These are phyloP conservation scores for Wickerhamomyces strasburgensis DNA, from an alignment of 805 yeast species.

Conservation along the genomic window DNA sequence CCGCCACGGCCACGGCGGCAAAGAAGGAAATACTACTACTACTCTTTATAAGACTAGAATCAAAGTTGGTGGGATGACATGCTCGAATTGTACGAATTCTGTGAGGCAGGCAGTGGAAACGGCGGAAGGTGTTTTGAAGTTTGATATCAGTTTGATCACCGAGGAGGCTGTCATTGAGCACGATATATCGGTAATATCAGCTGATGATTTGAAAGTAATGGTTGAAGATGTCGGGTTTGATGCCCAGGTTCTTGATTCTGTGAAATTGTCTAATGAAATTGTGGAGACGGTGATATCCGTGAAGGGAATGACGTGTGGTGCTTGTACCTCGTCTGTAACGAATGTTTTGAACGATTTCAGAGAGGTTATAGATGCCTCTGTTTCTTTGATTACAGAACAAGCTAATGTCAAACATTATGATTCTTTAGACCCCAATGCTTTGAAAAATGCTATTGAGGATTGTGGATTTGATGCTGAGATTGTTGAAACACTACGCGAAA, in stretches of 20 bases:
- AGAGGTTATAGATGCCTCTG: constrained; percentile 52
- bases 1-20: no score
- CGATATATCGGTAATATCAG: constrained; percentile 23
- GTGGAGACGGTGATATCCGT: constrained; percentile 16
- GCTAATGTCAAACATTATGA: constrained; percentile 53
- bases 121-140: constrained; percentile 37
- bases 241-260: constrained; percentile 24
- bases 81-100: constrained; percentile 74
- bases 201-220: constrained; percentile 37
- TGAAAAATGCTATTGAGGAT: constrained; percentile 61
- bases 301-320: constrained; percentile 28
- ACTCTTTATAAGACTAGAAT: constrained; percentile 9
- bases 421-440: constrained; percentile 24
- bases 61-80: constrained; percentile 70
- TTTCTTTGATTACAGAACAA: constrained; percentile 73
- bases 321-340: constrained; percentile 55
- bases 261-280: constrained; percentile 33
- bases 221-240: constrained; percentile 79
- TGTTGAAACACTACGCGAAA: constrained; percentile 10
- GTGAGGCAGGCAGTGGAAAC: constrained; percentile 50
- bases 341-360: constrained; percentile 41
- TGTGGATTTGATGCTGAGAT: constrained; percentile 63
- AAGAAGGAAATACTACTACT: no score
- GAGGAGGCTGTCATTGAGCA: constrained; percentile 64
- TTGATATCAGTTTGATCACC: constrained; percentile 67